Base-by-base conservation (phyloP, 1,139 yeast species). In the Eremothecium sinecaudum region DNA sequence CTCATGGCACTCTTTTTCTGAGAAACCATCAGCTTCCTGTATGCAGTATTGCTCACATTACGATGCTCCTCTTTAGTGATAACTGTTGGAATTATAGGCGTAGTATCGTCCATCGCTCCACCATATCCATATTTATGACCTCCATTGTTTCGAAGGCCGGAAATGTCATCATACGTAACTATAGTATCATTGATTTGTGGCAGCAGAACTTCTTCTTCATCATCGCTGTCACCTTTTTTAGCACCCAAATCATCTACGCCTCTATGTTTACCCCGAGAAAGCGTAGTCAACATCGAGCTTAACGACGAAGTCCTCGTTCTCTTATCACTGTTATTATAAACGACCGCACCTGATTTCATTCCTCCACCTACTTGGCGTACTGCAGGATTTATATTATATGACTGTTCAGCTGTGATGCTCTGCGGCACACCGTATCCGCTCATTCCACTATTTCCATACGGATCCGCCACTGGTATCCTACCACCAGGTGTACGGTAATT, bases 51-150 rank as follows among this genome's bases (percentile, higher is more conserved):
- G 42, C 61, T 66, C 49, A 61, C 48, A 2, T 16, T 14, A 26
- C 57, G 50, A 9, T 48, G 45, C 20, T 50, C 49, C 11, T 44
- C 48, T 16, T 47, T 58, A 0, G 63, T 51, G 14, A 62, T 52
- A 9, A 79, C 37, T 0, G 83, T 77, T 7, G 92, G 92, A 27
- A 80, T 79, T 43, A 78, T 73, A 4, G 90, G 87, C 0, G 83
- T 69, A 0, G 86, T 69, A 46, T 77, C 84, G 36, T 62, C 54
- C 15, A 60, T 45, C 22, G 56, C 53, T 12, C 60, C 51, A 6
- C 61, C 58, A 25, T 66, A 59, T 2, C 79, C 79, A 49, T 77
- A 77, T 26, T 53, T 53, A 25, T 56, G 58, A 29, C 73, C 73
- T 4, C 83, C 84, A 28, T 75, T 64, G 44, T 76, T 81, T 36